Base-by-base conservation (phyloP, 352 stramenopile genomes). In the Phytophthora constricta region DNA sequence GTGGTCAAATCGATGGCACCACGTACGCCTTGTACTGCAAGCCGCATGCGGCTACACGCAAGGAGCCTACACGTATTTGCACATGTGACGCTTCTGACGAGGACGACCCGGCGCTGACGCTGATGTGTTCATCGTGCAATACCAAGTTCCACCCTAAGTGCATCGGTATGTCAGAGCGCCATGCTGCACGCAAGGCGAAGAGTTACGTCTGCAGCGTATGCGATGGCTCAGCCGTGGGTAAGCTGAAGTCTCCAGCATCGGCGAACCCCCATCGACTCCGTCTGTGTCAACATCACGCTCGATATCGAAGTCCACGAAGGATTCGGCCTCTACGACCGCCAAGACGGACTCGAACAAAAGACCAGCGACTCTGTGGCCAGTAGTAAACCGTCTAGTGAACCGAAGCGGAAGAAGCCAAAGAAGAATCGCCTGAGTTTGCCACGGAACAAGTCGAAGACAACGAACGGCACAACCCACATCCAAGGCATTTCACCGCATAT, bases 81-180 rank as follows among this genome's bases (percentile, higher is more conserved):
- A 71, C 73, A 3, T 77, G 72, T 17, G 60, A 85, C 25, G 63
- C 76, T 1, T 75, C 86, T 8, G 67, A 79, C 19, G 62, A 74
- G 5, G 64, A 79, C 8, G 86, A 94, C 42, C 22, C 47, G n/a
- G 62, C 57, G 22, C 72, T 93, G 3, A 74, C 72, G n/a, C 65
- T 96, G 9, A 65, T 82, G 9, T 96, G 87, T 28, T 77, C 67
- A 1, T 82, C 78, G 2, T 96, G 87, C 64, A 69, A 47, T n/a
- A 79, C 77, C 5, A 82, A 80, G 26, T 96, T 90, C 66, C 87
- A 96, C 34, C 75, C 87, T 0, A 92, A 90, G 63, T 96, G 87
- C 61, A 76, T 93, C 14, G 88, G 92, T 50, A 90, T 95, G 72
- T 91, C 87, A 10, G 82, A 87, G 20, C 77, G 85, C 0, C 83